A percentile compares a stretch with the other conserved stretches of the same genome.
These are phyloP conservation scores for Phytophthora aleatoria DNA, from an alignment of 352 stramenopile genomes.

Conservation along the genomic window DNA sequence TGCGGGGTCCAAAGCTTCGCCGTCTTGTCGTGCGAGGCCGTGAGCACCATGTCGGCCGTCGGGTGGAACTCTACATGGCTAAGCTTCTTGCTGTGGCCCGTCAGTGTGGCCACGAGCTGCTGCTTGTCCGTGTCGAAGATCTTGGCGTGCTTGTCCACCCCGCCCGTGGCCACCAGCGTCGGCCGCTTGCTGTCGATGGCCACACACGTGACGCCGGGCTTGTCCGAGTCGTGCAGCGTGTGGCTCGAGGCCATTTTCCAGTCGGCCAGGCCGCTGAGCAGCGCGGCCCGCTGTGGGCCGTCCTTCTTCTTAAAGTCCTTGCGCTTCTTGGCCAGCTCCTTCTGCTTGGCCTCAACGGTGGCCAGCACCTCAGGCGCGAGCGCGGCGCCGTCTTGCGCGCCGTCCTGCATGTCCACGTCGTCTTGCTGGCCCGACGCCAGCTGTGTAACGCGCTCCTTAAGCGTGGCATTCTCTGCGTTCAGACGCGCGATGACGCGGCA, in stretches of 20 bases:
- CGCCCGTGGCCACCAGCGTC: constrained; percentile 64
- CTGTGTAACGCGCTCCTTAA: constrained; percentile 43
- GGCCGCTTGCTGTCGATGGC: constrained; percentile 62
- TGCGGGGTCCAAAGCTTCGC: constrained; percentile 76
- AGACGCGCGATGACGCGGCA: constrained; percentile 95
- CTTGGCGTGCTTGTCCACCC: constrained; percentile 85
- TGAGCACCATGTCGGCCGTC: constrained; percentile 69
- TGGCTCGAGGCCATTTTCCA: constrained; percentile 59
- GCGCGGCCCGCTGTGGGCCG: constrained; percentile 46
- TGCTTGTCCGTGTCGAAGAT: constrained; percentile 78
- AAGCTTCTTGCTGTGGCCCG: constrained; percentile 87
- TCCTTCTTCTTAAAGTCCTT: constrained; percentile 83
- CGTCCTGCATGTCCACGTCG: constrained; percentile 55
- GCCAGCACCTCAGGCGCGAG: constrained; percentile 49
- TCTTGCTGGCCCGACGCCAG: constrained; percentile 31
- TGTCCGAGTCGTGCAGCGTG: constrained; percentile 76
- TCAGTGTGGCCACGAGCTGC: constrained; percentile 78
- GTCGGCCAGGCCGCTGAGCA: constrained; percentile 31
- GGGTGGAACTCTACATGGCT: constrained; percentile 81
- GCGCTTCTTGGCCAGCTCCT: constrained; percentile 67
- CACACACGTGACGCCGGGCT: constrained; percentile 64
- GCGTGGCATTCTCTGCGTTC: constrained; percentile 71
- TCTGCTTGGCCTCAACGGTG: constrained; percentile 73
- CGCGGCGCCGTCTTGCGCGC: constrained; percentile 4
- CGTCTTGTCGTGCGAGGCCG: constrained; percentile 78